Evolutionary conservation across 1,284 basidiomycete genomes (phyloP).

Genomic region (Marasmius fiardii): DNA sequence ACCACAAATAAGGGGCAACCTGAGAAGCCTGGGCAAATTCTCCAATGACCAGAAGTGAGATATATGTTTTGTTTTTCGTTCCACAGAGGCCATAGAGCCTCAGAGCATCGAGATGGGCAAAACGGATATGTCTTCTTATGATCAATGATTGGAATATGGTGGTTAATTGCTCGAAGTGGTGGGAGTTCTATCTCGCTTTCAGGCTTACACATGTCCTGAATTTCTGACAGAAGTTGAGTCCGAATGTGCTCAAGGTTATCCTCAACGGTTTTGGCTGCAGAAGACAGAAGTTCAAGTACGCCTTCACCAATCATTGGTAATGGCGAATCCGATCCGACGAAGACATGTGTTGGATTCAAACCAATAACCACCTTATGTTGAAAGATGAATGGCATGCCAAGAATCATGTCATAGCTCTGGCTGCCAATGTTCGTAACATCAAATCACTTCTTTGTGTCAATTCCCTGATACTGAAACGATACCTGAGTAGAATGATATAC

Average conservation of each 20-base stretch:
- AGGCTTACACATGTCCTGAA: neutral
- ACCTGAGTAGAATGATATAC: neutral
- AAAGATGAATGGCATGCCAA: constrained; percentile 26
- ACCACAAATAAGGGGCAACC: neutral
- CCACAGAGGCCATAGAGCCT: constrained; percentile 26
- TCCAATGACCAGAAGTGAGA: constrained; percentile 26
- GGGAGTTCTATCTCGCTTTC: constrained; percentile 15
- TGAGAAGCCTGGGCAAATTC: neutral
- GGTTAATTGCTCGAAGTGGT: constrained; percentile 24
- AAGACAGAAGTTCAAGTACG: constrained; percentile 10
- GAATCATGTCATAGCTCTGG: constrained; percentile 21
- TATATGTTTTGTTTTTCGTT: constrained; percentile 24
- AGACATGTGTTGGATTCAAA: constrained; percentile 20
- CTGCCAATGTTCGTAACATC: neutral
- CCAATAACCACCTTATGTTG: constrained; percentile 23
- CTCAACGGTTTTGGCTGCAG: constrained; percentile 13
- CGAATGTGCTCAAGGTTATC: neutral
- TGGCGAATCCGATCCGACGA: constrained; percentile 13
- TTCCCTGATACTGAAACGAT: neutral
- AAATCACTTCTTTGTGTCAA: neutral
- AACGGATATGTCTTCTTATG: constrained; percentile 21
- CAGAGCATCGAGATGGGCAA: constrained; percentile 27
- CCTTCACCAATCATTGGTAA: constrained; percentile 13
- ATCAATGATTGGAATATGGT: constrained; percentile 24
- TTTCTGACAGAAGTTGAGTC: neutral